Evolutionary conservation across 805 yeast genomes (phyloP), one percentile per base, ranked within the genome.

Genomic region (Millerago galiae): DNA sequence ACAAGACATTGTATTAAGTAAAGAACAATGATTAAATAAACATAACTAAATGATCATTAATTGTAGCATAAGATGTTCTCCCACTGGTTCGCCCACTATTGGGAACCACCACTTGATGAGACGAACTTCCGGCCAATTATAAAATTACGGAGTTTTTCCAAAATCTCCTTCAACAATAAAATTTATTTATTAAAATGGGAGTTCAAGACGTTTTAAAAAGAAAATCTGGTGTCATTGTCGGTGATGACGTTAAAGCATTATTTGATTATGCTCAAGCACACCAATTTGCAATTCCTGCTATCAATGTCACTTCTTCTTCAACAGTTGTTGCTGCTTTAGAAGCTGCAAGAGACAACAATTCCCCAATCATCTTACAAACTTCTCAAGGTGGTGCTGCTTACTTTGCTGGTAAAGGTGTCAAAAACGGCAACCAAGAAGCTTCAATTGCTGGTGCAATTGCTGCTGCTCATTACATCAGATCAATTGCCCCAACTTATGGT

Each of bases 371-470:
- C 67, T 74, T 93, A 65, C 99, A 93, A 75, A 81, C 91, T 58
- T 91, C 98, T 49, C 89, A 93, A 71, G 99, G 99, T 75, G 99
- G 99, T 77, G 95, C 99, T 57, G 98, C 98, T 52, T 93, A 81
- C 87, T 93, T 93, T 67, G 99, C 99, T 53, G 99, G 99, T 75
- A 93, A 93, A 81, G 99, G 98, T 75, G 89, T 93, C 58, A 76
- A 78, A 67, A 93, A 93, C 85, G 76, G 75, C 61, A 83, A 87
- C 76, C 98, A 93, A 75, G 72, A 74, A 61, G 99, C 98, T 48
- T 83, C 98, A 50, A 86, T 93, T 70, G 82, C 81, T 47, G 99
- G 99, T 71, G 71, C 95, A 63, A 66, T 93, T 63, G 96, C 99
- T 59, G 98, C 97, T 63, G 99, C 95, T 53, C 96, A 87, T 77